These are phyloP conservation scores for Ligustrum vulgare DNA, from an alignment of 257 asterid species.

Conservation along the genomic window DNA sequence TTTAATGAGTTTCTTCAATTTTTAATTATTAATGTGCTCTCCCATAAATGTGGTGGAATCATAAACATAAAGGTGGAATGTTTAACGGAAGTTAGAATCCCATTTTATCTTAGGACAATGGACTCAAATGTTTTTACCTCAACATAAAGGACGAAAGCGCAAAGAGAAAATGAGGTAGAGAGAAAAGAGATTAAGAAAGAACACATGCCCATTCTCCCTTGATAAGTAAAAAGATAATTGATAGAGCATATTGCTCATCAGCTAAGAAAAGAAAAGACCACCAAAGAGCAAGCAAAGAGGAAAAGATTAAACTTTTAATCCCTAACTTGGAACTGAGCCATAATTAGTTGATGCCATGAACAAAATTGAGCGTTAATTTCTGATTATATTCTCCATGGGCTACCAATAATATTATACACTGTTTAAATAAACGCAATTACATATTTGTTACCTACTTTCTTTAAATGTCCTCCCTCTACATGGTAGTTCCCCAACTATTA, in stretches of 20 bases:
- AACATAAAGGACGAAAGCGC: not conserved
- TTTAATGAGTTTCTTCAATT: not conserved
- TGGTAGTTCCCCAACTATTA: not conserved
- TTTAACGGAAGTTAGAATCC: not conserved
- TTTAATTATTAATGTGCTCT: not conserved
- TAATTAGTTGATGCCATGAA: not conserved
- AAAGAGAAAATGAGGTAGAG: not conserved
- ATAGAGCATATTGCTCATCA: not conserved
- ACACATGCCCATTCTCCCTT: not conserved
- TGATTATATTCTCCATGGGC: not conserved
- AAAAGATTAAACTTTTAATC: not conserved
- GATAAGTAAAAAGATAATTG: not conserved
- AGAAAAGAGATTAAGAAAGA: not conserved
- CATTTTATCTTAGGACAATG: not conserved
- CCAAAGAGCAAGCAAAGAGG: not conserved
- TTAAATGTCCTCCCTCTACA: not conserved
- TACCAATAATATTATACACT: not conserved
- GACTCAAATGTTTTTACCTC: not conserved
- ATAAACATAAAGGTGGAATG: not conserved
- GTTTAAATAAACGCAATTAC: not conserved
- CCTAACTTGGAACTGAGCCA: constrained; percentile 1
- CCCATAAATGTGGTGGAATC: not conserved
- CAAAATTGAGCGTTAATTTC: not conserved
- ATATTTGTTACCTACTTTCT: not conserved
- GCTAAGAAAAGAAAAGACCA: not conserved